Conservation (phyloP, 345 rosid genomes). For the Pistacia atlantica region DNA sequence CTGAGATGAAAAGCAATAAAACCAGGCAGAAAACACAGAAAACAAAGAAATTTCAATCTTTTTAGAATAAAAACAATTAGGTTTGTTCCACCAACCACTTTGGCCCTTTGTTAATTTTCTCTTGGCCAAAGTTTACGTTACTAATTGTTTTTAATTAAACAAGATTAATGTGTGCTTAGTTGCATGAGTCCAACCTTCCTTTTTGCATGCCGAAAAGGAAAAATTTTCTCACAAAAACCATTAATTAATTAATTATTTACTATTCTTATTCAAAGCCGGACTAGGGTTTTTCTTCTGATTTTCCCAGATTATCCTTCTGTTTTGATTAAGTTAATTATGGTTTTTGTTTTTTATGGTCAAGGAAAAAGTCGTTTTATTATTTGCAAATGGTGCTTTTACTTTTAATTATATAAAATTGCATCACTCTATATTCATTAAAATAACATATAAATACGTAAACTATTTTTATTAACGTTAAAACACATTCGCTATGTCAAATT, state of each 20-base stretch:
- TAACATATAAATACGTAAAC: no score
- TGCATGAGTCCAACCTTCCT: not conserved
- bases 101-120: not conserved
- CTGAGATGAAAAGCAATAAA: not conserved
- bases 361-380: not conserved
- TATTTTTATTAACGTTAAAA: not conserved
- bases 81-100: not conserved
- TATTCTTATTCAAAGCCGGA: no score
- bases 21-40: not conserved
- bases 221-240: not conserved
- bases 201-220: not conserved
- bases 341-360: not conserved
- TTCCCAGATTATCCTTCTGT: conserved; percentile 1
- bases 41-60: not conserved
- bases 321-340: not conserved
- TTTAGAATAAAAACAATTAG: not conserved
- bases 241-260: no score
- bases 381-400: not conserved
- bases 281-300: not conserved
- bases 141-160: not conserved
- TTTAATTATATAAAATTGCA: not conserved
- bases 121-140: not conserved
- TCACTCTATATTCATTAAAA: no score
- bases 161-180: no score
- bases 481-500: not conserved